Evolutionary conservation across 2,329 filamentous ascomycete genomes (phyloP).

Genomic region (Cladosporium phlei): DNA sequence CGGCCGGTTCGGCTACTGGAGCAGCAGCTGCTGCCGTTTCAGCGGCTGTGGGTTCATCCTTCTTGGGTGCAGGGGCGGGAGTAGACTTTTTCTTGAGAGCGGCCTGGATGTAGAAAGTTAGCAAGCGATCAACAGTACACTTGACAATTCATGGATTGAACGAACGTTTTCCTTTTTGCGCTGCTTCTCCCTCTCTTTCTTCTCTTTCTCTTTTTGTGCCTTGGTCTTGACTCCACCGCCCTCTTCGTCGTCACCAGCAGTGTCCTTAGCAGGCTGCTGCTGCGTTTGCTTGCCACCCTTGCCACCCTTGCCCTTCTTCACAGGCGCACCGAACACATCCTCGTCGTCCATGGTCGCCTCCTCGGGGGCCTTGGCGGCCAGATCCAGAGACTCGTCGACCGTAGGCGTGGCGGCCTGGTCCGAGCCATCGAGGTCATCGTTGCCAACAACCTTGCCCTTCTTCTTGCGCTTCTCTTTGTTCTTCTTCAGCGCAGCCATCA

Average conservation of each 20-base stretch:
- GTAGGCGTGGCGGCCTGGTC: constrained; percentile 44
- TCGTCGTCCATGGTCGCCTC: constrained; percentile 62
- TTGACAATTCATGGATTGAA: constrained; percentile 47
- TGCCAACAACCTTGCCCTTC: constrained; percentile 69
- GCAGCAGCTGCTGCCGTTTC: constrained; percentile 50
- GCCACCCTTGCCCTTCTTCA: constrained; percentile 63
- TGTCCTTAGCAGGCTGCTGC: constrained; percentile 35
- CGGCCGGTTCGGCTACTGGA: constrained; percentile 35
- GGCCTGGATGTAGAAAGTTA: constrained; percentile 51
- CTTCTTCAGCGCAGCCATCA: constrained; percentile 49
- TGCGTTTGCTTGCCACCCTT: constrained; percentile 36
- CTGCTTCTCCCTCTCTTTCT: constrained; percentile 98
- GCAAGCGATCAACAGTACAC: not conserved
- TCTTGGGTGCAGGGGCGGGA: constrained; percentile 32
- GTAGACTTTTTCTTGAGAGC: constrained; percentile 73
- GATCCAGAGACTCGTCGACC: constrained; percentile 35
- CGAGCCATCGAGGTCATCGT: constrained; percentile 68
- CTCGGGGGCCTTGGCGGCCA: constrained; percentile 65
- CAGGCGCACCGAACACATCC: constrained; percentile 76
- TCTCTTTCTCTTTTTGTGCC: constrained; percentile 96
- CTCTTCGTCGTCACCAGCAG: constrained; percentile 50
- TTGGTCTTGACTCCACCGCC: constrained; percentile 79
- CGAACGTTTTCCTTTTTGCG: constrained; percentile 82
- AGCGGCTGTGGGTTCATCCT: constrained; percentile 25
- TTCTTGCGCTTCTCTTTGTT: constrained; percentile 76